Percentiles rank a stretch among this genome's conserved stretches.
phyloP scores from a whole-genome alignment of 345 rosid genomes.

The Balakata baccata region DNA sequence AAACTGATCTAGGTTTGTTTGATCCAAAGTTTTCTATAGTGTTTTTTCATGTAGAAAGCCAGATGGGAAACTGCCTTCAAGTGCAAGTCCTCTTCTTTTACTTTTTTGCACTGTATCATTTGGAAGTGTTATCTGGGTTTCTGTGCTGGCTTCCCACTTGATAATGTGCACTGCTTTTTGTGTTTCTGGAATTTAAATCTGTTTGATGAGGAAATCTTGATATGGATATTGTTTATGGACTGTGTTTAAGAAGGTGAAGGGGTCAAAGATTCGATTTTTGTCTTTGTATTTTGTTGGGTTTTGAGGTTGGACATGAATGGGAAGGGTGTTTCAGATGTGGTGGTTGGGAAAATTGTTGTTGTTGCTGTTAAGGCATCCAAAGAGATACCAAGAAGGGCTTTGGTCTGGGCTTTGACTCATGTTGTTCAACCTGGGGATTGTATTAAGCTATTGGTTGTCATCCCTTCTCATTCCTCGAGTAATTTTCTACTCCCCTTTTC shows the following conservation, averaged over 20 bases:
- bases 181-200: constrained; percentile 4
- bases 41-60: constrained; percentile 23
- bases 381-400: constrained; percentile 77
- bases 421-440: constrained; percentile 93
- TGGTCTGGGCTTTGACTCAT: constrained; percentile 97
- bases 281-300: neutral
- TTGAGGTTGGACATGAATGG: constrained; percentile 19
- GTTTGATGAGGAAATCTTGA: constrained; percentile 17
- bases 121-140: constrained; percentile 43
- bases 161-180: constrained; percentile 12
- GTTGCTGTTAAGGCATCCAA: constrained; percentile 93
- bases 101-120: constrained; percentile 5
- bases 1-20: constrained; percentile 21
- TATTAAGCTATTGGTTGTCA: constrained; percentile 79
- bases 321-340: constrained; percentile 41
- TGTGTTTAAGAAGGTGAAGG: constrained; percentile 20
- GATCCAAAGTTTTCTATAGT: constrained; percentile 22
- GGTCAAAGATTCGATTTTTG: constrained; percentile 35
- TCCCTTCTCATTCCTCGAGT: constrained; percentile 64
- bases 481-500: constrained; percentile 11
- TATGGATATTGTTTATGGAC: constrained; percentile 37
- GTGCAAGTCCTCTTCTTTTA: constrained; percentile 14
- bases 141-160: constrained; percentile 30
- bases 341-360: constrained; percentile 59
- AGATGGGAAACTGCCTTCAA: constrained; percentile 26